Conservation (phyloP, 2,329 filamentous ascomycete species). For the Celoporthe dispersa region DNA sequence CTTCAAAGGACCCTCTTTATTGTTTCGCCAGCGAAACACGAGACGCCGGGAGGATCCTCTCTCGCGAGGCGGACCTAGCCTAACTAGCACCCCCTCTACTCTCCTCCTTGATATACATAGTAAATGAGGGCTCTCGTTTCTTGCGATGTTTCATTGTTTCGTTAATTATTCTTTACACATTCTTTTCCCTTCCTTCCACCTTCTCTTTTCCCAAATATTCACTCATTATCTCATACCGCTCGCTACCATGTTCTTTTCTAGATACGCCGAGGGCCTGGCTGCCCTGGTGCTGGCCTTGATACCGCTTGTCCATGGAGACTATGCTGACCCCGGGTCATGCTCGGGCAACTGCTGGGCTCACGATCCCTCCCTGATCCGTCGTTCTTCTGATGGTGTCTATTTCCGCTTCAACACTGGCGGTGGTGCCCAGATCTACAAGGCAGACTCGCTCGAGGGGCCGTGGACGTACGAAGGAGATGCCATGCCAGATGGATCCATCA, state of each 20-base stretch:
- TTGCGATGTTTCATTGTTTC: neutral
- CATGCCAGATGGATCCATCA: slow-evolving; percentile 44
- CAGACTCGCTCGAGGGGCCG: slow-evolving; percentile 43
- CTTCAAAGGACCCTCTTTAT: slow-evolving; percentile 8
- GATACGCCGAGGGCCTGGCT: slow-evolving; percentile 17
- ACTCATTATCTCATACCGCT: neutral
- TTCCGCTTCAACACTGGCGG: slow-evolving; percentile 45
- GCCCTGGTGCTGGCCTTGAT: slow-evolving; percentile 18
- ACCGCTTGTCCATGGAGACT: neutral
- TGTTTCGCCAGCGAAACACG: slow-evolving; percentile 6
- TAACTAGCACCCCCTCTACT: neutral
- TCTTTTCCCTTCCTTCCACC: neutral
- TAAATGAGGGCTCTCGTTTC: neutral
- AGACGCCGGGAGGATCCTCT: slow-evolving; percentile 3
- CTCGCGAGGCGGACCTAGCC: neutral
- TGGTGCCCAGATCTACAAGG: slow-evolving; percentile 45
- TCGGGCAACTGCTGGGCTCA: slow-evolving; percentile 36
- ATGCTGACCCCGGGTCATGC: slow-evolving; percentile 41
- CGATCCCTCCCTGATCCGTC: slow-evolving; percentile 23
- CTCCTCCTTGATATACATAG: neutral
- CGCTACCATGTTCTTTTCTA: slow-evolving; percentile 17
- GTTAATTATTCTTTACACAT: neutral
- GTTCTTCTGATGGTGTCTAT: slow-evolving; percentile 21
- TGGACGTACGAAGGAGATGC: slow-evolving; percentile 48
- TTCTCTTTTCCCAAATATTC: neutral